A percentile compares a stretch with the other conserved stretches of the same genome.
Conservation (phyloP, 257 asterid species). For the Gardenia jasminoides region DNA sequence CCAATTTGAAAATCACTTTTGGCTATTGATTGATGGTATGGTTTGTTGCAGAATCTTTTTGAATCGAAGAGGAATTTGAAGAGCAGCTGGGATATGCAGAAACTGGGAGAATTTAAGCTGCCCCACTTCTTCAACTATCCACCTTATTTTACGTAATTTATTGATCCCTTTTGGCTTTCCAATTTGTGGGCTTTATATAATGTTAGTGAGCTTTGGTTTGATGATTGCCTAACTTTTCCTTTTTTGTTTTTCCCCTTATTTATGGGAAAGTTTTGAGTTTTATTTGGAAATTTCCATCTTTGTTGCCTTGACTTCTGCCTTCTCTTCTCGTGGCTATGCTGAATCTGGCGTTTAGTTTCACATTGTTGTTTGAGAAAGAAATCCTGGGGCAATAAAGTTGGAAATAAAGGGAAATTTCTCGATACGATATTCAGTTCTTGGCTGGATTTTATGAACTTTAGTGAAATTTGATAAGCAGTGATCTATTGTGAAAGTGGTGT, state of each 20-base stretch:
- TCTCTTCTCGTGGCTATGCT: neutral
- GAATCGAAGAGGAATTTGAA: neutral
- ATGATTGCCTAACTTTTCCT: neutral
- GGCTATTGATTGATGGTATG: neutral
- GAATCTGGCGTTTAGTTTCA: neutral
- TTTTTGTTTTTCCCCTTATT: neutral
- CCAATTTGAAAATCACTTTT: neutral
- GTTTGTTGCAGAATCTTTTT: neutral
- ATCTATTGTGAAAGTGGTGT: too few relatives aligned
- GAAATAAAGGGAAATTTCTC: neutral
- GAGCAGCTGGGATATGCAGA: slow-evolving; percentile 19
- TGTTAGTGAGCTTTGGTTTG: neutral
- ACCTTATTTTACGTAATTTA: slow-evolving; percentile 34
- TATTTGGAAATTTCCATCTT: neutral
- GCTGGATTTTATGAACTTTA: too few relatives aligned
- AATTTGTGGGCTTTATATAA: neutral
- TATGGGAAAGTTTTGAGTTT: neutral
- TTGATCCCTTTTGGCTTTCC: neutral
- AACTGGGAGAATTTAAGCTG: slow-evolving; percentile 33
- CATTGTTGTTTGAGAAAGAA: neutral
- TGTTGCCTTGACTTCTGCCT: neutral
- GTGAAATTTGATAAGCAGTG: too few relatives aligned
- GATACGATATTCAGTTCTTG: neutral
- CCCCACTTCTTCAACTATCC: slow-evolving; percentile 41
- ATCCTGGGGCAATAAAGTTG: neutral